Evolutionary conservation across 495 filamentous ascomycete species (phyloP), one percentile per base, ranked within the genome.

Genomic region (Lasiosphaeria hispida): DNA sequence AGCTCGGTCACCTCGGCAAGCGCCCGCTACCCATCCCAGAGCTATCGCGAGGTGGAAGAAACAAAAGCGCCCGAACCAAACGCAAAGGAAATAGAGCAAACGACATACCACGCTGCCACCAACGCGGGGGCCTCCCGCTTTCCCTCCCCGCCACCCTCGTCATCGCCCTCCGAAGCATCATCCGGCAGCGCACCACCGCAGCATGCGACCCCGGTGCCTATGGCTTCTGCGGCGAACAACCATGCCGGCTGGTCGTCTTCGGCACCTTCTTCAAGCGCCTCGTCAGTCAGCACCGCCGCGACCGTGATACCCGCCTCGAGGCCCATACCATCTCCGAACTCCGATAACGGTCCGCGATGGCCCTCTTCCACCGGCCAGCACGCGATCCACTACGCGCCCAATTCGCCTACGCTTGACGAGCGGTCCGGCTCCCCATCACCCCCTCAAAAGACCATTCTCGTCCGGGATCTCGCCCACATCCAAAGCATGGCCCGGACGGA

Each of bases 381-480:
- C 10, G 10, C 57, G 52, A 11, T 60, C 59, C 43, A 65, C 38
- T 14, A 65, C 57, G 33, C 66, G 53, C 30, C 59, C 14, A n/a
- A 61, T 55, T 45, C 63, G 10, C 39, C 53, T 1, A n/a, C 43
- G 33, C 40, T 54, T 43, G 51, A 60, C 38, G 41, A 63, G 38
- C 19, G 56, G 0, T 35, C 60, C 40, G 54, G 35, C 53, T 63
- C 57, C 23, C 67, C 57, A 50, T 63, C 57, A 13, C 54, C 56
- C 63, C 61, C 57, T 17, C 72, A 73, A 39, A 71, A 66, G 30
- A 79, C 72, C 34, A 79, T 97, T 69, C 87, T 85, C 64, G 88
- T 97, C 35, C 85, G 88, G 58, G 88, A 92, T 70, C 77, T 97
- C 17, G 86, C 85, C 19, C 92, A 97, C 70, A 93, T 97, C 57